Percentiles rank a stretch among this genome's conserved stretches.
phyloP scores from a whole-genome alignment of 495 filamentous ascomycete genomes.

The Mycothermus thermophilus region DNA sequence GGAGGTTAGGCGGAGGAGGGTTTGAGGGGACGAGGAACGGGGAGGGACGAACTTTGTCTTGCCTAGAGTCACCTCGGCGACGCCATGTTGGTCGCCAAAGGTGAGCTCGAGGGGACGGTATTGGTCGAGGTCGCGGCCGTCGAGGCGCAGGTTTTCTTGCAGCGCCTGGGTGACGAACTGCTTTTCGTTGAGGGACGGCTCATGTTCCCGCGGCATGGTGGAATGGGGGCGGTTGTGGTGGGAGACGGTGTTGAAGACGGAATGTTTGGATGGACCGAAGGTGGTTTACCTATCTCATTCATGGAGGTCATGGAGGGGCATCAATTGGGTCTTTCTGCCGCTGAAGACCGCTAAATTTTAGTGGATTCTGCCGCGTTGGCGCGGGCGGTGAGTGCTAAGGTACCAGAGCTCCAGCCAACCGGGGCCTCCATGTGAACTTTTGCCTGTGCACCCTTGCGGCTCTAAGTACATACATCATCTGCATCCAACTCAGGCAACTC shows the following conservation, averaged over 20 bases:
- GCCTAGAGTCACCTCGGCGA: conserved; percentile 77
- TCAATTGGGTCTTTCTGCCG: conserved; percentile 23
- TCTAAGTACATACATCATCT: conserved; percentile 2
- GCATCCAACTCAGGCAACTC: no score
- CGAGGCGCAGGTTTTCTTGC: conserved; percentile 61
- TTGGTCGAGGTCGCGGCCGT: conserved; percentile 65
- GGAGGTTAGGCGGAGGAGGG: conserved; percentile 1
- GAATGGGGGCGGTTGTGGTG: conserved; percentile 1
- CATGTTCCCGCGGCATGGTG: conserved; percentile 77
- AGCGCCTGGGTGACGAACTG: conserved; percentile 64
- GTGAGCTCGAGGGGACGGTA: conserved; percentile 62
- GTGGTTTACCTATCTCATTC: conserved; percentile 1
- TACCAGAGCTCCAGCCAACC: background rate
- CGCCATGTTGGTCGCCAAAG: conserved; percentile 84
- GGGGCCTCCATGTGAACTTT: background rate
- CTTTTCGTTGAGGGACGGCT: conserved; percentile 65
- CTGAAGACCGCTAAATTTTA: conserved; percentile 17
- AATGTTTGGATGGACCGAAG: conserved; percentile 10
- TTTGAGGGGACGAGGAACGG: background rate
- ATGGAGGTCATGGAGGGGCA: conserved; percentile 12
- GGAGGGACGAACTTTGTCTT: conserved; percentile 58
- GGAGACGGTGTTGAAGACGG: conserved; percentile 2
- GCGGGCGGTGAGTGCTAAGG: background rate
- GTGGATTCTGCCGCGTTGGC: conserved; percentile 11
- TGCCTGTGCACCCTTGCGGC: conserved; percentile 4